phyloP scores from a whole-genome alignment of 768 basidiomycete species.

The Suillus brevipes region DNA sequence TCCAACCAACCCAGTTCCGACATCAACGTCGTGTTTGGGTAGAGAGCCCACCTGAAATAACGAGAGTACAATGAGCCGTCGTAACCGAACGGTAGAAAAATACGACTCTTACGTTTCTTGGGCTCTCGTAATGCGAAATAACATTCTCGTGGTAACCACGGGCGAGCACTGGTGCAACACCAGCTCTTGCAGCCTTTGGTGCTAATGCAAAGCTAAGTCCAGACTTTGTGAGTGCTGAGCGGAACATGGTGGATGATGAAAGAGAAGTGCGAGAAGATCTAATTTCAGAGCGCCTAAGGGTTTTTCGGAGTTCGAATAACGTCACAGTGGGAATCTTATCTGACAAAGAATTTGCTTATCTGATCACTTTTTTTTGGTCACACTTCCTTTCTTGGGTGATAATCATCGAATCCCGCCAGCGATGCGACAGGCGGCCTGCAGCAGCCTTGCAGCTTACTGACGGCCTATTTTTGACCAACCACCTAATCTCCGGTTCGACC shows the following conservation, averaged over 20 bases:
- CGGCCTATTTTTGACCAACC: not conserved
- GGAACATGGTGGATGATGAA: constrained; percentile 61
- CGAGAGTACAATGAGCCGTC: constrained; percentile 58
- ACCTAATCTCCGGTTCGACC: not conserved
- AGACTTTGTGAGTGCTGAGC: constrained; percentile 56
- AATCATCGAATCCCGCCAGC: too few relatives aligned
- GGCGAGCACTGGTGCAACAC: constrained; percentile 50
- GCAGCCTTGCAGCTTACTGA: not conserved
- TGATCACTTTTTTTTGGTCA: not conserved
- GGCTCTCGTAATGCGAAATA: constrained; percentile 95
- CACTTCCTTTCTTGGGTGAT: too few relatives aligned
- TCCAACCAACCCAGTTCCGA: constrained; percentile 97
- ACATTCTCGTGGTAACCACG: constrained; percentile 95
- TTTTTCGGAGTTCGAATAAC: constrained; percentile 17
- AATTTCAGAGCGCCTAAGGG: constrained; percentile 5
- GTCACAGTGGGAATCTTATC: constrained; percentile 16
- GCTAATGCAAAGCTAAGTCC: constrained; percentile 47
- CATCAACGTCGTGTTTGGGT: constrained; percentile 86
- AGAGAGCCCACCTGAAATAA: constrained; percentile 85
- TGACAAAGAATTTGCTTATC: constrained; percentile 14
- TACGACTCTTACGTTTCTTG: constrained; percentile 79
- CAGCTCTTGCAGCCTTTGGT: constrained; percentile 39
- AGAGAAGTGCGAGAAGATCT: constrained; percentile 15
- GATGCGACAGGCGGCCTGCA: not conserved
- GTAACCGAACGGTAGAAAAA: constrained; percentile 36